These are phyloP conservation scores for Russula olivacea DNA, from an alignment of 768 basidiomycete species.

Conservation along the genomic window DNA sequence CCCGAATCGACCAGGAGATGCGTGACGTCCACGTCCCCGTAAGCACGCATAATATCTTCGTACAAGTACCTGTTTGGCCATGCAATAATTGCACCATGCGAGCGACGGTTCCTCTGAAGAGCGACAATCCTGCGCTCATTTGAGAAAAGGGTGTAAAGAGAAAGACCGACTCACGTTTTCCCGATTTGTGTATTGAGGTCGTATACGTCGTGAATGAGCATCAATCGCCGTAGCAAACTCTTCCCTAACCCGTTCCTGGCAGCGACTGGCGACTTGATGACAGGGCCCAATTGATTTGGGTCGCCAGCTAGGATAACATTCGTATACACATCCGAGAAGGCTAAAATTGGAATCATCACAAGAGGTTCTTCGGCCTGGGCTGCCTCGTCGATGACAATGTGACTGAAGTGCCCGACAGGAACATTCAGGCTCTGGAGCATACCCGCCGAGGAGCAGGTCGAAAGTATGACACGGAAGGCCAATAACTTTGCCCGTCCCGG, in stretches of 20 bases:
- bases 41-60: constrained; percentile 31
- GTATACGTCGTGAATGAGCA: constrained; percentile 31
- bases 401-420: constrained; percentile 48
- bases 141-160: neutral
- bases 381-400: constrained; percentile 62
- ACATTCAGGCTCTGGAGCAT: constrained; percentile 46
- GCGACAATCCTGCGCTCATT: constrained; percentile 22
- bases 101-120: constrained; percentile 24
- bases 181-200: constrained; percentile 25
- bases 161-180: constrained; percentile 30
- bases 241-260: constrained; percentile 28
- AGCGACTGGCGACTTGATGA: constrained; percentile 32
- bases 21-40: constrained; percentile 29
- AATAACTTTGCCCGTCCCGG: constrained; percentile 35
- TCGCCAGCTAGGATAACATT: constrained; percentile 38
- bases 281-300: constrained; percentile 36
- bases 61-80: constrained; percentile 51
- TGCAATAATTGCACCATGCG: constrained; percentile 39
- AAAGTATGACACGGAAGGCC: constrained; percentile 48
- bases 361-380: constrained; percentile 60
- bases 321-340: constrained; percentile 32
- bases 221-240: constrained; percentile 37
- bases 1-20: constrained; percentile 27
- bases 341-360: constrained; percentile 41
- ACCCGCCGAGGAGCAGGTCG: constrained; percentile 52